Base-by-base conservation (phyloP, 2,329 filamentous ascomycete genomes). In the Aspergillus sp. region DNA sequence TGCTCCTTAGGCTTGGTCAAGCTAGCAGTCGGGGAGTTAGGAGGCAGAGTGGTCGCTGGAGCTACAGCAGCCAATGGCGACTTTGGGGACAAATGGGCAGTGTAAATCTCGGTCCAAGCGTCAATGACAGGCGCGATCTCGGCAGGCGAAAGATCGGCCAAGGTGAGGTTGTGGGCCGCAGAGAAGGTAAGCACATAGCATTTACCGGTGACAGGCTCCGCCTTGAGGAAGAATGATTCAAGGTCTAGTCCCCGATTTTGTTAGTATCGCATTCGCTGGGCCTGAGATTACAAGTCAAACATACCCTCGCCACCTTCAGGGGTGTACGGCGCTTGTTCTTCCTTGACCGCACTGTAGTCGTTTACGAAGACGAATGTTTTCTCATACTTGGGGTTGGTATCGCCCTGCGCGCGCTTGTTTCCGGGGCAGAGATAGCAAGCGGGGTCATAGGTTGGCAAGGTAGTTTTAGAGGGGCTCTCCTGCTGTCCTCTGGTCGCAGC, bases 161-260 rank as follows among this genome's bases (percentile, higher is more conserved):
- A 87, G 2, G 95, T 99, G 62, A 96, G 80, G 76, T 97, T 90
- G 78, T 99, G 95, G 65, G 88, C 88, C 2, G 92, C 88, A 7
- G 92, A 95, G 79, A 99, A 99, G 59, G 93, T 97, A 57, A 99
- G 85, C 58, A 99, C 95, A 77, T 96, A 98, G 82, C 95, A 99
- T 81, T 94, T 94, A 65, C 95, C 95, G 54, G 91, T 97, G 59
- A 96, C 93, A 8, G 91, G 84, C 73, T 96, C 87, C 23, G 92
- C 94, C 69, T 87, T 87, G 39, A 99, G 87, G 41, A 99, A 86
- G 30, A 89, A 82, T 7, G 88, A 88, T 54, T 91, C 88, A 36
- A 93, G 81, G 69, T 89, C 90, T 91, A 63, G 19, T 7, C 6
- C 21, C 53, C 23, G 10, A 10, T 12, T 17, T 23, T 28, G 17